These are phyloP conservation scores for Mallotus repandus DNA, from an alignment of 441 rosid species.

Conservation along the genomic window DNA sequence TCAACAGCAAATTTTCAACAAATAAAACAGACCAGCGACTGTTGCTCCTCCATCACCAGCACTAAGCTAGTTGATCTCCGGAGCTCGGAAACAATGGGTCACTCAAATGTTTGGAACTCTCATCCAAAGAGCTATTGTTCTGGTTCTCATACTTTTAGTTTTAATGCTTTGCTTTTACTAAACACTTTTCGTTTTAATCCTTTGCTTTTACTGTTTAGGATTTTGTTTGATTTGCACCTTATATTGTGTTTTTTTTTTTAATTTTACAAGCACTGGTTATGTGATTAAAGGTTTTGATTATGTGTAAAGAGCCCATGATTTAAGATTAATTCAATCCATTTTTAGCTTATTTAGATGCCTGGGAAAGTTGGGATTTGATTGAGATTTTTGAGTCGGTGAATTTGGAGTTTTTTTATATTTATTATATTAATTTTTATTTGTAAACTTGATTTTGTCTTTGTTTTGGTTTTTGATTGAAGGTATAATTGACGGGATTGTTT, in stretches of 20 bases:
- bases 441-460: no score
- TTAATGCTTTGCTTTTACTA: neutral
- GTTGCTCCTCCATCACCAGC: no score
- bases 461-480: no score
- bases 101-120: conserved; percentile 57
- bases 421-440: no score
- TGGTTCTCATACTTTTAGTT: conserved; percentile 47
- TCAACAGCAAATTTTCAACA: no score
- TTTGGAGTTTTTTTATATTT: no score
- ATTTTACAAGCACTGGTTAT: neutral
- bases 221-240: neutral
- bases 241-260: neutral
- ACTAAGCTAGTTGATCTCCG: neutral
- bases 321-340: neutral
- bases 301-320: neutral
- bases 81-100: conserved; percentile 38
- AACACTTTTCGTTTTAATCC: neutral
- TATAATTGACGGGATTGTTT: no score
- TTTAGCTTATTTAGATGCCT: neutral
- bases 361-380: no score
- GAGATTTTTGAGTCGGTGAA: no score
- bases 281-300: neutral
- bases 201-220: neutral
- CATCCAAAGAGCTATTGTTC: conserved; percentile 62
- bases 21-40: no score